A percentile compares a stretch with the other conserved stretches of the same genome.
These are phyloP conservation scores for Phytopythium mirpurense DNA, from an alignment of 352 stramenopile species.

Conservation along the genomic window DNA sequence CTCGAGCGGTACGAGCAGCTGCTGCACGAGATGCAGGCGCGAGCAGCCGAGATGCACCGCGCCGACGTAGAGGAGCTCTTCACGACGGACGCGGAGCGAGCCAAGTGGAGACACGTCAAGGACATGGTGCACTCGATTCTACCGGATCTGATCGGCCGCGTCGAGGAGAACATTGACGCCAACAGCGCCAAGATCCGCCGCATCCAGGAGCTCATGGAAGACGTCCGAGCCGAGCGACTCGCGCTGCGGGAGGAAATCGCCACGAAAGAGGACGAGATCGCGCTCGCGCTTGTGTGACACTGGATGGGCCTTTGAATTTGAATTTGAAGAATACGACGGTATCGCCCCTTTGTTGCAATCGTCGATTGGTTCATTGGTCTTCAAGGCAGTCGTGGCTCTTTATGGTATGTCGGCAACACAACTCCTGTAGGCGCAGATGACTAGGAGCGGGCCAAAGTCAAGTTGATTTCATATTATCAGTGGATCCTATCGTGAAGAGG, in stretches of 20 bases:
- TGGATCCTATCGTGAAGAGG: too few species aligned
- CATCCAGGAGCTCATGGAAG: constrained; percentile 54
- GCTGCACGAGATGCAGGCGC: constrained; percentile 22
- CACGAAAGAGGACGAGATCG: constrained; percentile 54
- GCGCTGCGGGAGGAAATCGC: constrained; percentile 55
- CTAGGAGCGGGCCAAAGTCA: too few species aligned
- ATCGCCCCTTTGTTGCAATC: too few species aligned
- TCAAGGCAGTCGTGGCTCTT: too few species aligned
- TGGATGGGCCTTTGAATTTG: too few species aligned
- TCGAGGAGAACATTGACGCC: constrained; percentile 62
- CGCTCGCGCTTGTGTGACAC: constrained; percentile 28
- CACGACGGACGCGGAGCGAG: constrained; percentile 26
- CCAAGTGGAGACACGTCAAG: constrained; percentile 38
- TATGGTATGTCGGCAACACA: too few species aligned
- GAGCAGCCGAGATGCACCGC: constrained; percentile 8
- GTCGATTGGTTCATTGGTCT: too few species aligned
- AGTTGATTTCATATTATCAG: too few species aligned
- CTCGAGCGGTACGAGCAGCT: constrained; percentile 41
- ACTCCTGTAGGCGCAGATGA: too few species aligned
- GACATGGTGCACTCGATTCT: constrained; percentile 49
- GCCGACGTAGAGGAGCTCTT: constrained; percentile 20
- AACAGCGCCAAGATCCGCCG: constrained; percentile 55
- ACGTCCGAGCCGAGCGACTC: constrained; percentile 41
- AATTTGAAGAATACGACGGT: too few species aligned
- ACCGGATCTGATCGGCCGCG: constrained; percentile 36